Base-by-base conservation (phyloP, 225 moss, liverwort and hornwort genomes). In the Anthoceros angustus region DNA sequence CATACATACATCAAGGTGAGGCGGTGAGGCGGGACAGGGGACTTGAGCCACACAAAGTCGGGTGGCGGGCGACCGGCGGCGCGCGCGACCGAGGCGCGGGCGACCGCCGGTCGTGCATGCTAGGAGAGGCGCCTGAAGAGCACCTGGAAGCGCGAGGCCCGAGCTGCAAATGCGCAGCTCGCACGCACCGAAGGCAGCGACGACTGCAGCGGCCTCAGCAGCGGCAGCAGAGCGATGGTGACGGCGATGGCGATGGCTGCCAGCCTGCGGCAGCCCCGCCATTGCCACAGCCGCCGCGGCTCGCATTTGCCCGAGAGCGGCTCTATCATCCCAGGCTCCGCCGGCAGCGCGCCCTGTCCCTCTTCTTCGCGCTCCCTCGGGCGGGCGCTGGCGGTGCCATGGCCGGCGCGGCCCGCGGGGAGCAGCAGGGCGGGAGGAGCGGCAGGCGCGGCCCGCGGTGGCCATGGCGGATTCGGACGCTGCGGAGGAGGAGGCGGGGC, bases 401-500 rank as follows among this genome's bases (percentile, higher is more conserved):
- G 46, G 46, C 43, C 9, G 43, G 9, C 9, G 43, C 43, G 14
- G 43, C 46, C 12, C 32, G 46, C 14, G 46, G 18, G 46, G 46
- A 48, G 46, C 46, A 48, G 46, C 46, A 48, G 46, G 46, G 46
- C 46, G 46, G 46, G 46, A 12, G 46, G 46, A 48, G 46, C 14
- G 18, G 46, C 14, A 48, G 46, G 18, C 12, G 46, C 14, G 14
- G 46, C 46, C 14, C 14, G 46, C 2, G 18, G 46, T 18, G 46
- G 46, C 46, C 46, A 48, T 12, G 40, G 85, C 78, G 12, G 72
- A 76, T 20, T 81, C 91, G 12, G 81, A 83, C 20, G 40, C 70
- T 45, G 87, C 87, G 2, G 63, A 75, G 4, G 79, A 75, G 25
- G 74, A 70, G 8, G 42, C 88, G 8, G 94, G 11, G 39, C 72